Evolutionary conservation across 2,329 filamentous ascomycete genomes (phyloP), one percentile per base, ranked within the genome.

Genomic region (Neopestalotiopsis clavispora): DNA sequence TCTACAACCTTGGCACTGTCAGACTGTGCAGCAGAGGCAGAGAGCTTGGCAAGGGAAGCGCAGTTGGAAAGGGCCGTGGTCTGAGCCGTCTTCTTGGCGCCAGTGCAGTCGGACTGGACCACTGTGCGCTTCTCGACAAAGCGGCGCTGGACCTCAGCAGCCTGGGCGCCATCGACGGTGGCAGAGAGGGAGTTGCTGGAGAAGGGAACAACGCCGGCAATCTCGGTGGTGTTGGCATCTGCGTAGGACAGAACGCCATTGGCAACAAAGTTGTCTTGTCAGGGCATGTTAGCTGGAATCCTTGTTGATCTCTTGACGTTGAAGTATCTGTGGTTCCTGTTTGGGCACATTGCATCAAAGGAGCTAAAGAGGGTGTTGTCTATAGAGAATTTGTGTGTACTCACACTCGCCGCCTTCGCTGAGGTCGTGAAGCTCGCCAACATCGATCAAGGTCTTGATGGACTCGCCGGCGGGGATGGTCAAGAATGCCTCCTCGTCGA

Each of bases 141-240:
- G 13, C 84, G 79, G 14, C 83, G 81, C 71, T 84, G 81, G 62
- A 85, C 82, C 45, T 83, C 80, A 60, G 83, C 83, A 10, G 90
- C 90, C 63, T 84, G 76, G 12, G 79, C 79, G 20, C 86, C 89
- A 71, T 92, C 85, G 57, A 93, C 82, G 5, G 83, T 78, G 70
- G 90, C 82, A 65, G 82, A 83, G 62, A 92, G 78, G 17, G 83
- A 82, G 80, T 92, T 92, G 75, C 87, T 89, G 66, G 83, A 80
- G 80, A 86, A 92, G 12, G 84, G 77, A 2, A 91, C 77, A 59
- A 84, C 84, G 63, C 87, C 89, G 10, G 84, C 78, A 45, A 92
- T 83, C 56, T 84, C 80, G 61, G 83, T 89, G 23, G 82, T 84
- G 74, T 84, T 81, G 58, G 80, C 80, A 28, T 83, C 81, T 38